Evolutionary conservation across 1,284 basidiomycete species (phyloP).

Genomic region (Crocinoboletus sp.): DNA sequence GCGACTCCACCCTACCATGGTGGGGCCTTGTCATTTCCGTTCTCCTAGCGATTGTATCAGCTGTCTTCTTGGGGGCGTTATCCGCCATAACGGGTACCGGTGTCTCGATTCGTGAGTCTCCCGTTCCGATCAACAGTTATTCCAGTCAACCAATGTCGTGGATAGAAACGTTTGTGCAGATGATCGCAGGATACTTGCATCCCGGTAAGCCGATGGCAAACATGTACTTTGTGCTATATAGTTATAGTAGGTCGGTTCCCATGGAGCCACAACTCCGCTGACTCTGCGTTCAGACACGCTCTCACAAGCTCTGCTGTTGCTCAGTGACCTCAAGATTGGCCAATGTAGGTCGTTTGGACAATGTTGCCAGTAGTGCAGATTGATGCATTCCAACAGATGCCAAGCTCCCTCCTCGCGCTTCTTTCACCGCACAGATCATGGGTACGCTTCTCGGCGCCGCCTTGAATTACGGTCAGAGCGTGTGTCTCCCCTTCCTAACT

Average conservation of each 20-base stretch:
- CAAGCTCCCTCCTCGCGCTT: constrained; percentile 63
- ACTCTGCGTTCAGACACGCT: constrained; percentile 34
- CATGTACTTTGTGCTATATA: constrained; percentile 55
- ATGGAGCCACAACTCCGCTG: not conserved
- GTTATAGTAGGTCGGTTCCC: constrained; percentile 36
- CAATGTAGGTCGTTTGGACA: constrained; percentile 38
- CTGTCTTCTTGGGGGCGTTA: constrained; percentile 46
- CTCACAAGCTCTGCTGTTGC: constrained; percentile 40
- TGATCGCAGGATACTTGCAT: constrained; percentile 58
- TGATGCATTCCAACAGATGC: constrained; percentile 35
- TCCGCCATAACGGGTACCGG: constrained; percentile 51
- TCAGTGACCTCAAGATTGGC: constrained; percentile 56
- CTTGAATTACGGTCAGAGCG: constrained; percentile 47
- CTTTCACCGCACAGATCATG: constrained; percentile 58
- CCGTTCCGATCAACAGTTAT: not conserved
- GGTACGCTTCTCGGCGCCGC: constrained; percentile 44
- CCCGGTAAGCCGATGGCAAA: constrained; percentile 56
- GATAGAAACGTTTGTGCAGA: constrained; percentile 41
- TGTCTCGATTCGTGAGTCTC: constrained; percentile 42
- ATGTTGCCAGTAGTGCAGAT: constrained; percentile 1
- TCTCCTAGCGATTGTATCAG: constrained; percentile 37
- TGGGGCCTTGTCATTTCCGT: constrained; percentile 40
- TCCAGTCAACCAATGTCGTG: not conserved
- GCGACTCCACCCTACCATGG: constrained; percentile 49
- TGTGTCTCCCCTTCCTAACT: not conserved